Base-by-base conservation (phyloP, 164 flowering plant genomes). In the Tetracentron sinense region DNA sequence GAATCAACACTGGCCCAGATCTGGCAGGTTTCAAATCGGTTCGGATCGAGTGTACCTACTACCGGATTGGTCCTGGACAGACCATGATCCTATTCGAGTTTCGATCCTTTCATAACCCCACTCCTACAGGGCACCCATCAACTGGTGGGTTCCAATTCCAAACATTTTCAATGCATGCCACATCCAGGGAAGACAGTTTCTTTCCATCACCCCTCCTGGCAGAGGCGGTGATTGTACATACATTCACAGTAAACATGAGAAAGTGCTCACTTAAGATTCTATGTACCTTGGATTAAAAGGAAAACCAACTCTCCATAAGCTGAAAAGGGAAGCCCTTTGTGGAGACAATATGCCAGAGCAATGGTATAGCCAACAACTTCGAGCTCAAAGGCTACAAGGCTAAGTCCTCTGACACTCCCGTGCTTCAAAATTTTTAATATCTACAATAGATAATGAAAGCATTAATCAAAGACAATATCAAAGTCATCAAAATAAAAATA, bases 351-450 rank as follows among this genome's bases (percentile, higher is more conserved):
- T 1, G 97, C 86, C 65, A 94, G 76, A 62, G 96, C 85, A 69
- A 94, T 86, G 12, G 99, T 94, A 67, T 81, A 91, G 14, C 97
- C 99, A 53, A 89, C 82, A 6, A 91, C 96, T 76, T 94, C 99
- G 69, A 94, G 95, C 85, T 94, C 99, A 75, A 91, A 91, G 10
- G 89, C 70, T 15, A 75, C 67, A 46, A 86, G 74, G 57, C 97
- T 94, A 22, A 94, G 95, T 51, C 99, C 99, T 58, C 86, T 81
- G n/a, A 83, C 78, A 74, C 99, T 94, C 54, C 61, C 66, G 59
- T 92, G 82, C 56, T 84, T 79, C 85, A 91, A 76, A 62, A 94
- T 94, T 69, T 85, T 94, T 27, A 82, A 49, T 75, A 94, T 89
- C 97, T 94, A 83, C 77, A 79, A 62, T 6, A 21, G 19, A 21